These are phyloP conservation scores for Orbilia quercus DNA, from an alignment of 2,329 filamentous ascomycete species.

Conservation along the genomic window DNA sequence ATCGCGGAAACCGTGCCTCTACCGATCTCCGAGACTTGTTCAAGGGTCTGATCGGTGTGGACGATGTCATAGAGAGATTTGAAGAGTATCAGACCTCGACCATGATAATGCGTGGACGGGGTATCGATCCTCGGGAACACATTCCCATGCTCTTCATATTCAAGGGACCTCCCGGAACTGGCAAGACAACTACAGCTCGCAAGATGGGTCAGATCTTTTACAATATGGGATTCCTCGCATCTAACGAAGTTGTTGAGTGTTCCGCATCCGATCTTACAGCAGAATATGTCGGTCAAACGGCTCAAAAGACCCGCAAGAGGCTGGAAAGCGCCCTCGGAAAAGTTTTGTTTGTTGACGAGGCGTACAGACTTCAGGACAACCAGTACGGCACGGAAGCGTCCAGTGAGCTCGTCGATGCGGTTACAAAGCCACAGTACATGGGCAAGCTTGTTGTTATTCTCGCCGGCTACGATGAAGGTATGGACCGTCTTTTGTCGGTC, in stretches of 20 bases:
- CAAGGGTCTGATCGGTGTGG: conserved; percentile 70
- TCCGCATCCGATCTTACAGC: conserved; percentile 77
- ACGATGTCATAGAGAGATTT: conserved; percentile 68
- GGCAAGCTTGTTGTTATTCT: conserved; percentile 74
- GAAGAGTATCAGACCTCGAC: conserved; percentile 69
- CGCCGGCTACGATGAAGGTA: conserved; percentile 76
- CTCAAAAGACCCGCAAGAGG: conserved; percentile 72
- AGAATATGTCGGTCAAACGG: conserved; percentile 76
- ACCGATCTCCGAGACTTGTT: conserved; percentile 70
- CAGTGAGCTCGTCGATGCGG: conserved; percentile 68
- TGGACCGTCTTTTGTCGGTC: conserved; percentile 71
- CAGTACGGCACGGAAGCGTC: conserved; percentile 70
- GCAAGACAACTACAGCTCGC: conserved; percentile 78
- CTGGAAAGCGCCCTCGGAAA: conserved; percentile 73
- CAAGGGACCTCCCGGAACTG: conserved; percentile 74
- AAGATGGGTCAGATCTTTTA: conserved; percentile 81
- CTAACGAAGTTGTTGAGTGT: conserved; percentile 72
- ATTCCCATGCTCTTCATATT: conserved; percentile 78
- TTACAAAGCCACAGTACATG: conserved; percentile 70
- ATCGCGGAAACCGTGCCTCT: conserved; percentile 66
- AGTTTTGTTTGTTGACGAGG: conserved; percentile 78
- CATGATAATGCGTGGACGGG: conserved; percentile 67
- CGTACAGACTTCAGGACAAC: conserved; percentile 73
- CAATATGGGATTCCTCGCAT: conserved; percentile 75
- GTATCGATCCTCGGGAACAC: conserved; percentile 69